A percentile compares a stretch with the other conserved stretches of the same genome.
These are phyloP conservation scores for Ormosia emarginata DNA, from an alignment of 306 rosid genomes.

Conservation along the genomic window DNA sequence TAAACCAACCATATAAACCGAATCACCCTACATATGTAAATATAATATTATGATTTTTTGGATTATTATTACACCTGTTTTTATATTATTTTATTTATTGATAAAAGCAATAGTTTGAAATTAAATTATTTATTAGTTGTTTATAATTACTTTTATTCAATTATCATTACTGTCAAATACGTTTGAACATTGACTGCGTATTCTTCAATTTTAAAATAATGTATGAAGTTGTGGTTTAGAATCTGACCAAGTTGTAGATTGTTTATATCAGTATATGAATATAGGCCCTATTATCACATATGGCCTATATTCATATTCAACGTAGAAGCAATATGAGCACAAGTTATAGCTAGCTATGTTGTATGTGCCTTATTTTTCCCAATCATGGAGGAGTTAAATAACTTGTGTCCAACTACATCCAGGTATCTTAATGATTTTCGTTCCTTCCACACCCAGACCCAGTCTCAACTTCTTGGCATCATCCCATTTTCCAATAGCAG, in stretches of 20 bases:
- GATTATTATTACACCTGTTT: too few species aligned
- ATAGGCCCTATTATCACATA: too few species aligned
- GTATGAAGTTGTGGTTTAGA: neutral
- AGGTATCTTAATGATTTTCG: conserved; percentile 43
- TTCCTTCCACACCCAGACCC: conserved; percentile 28
- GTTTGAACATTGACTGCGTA: too few species aligned
- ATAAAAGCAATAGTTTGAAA: too few species aligned
- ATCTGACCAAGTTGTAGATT: neutral
- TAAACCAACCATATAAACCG: too few species aligned
- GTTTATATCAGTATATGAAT: too few species aligned
- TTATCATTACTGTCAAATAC: too few species aligned
- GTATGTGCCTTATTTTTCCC: conserved; percentile 1
- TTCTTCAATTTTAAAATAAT: neutral
- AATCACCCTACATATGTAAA: too few species aligned
- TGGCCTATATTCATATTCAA: neutral
- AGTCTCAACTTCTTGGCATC: conserved; percentile 46
- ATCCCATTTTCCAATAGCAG: conserved; percentile 53
- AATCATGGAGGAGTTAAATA: conserved; percentile 2
- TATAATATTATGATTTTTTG: too few species aligned
- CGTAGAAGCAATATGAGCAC: neutral
- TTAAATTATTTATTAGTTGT: too few species aligned
- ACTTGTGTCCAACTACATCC: conserved; percentile 64
- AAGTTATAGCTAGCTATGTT: neutral
- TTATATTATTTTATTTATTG: too few species aligned
- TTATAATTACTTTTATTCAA: too few species aligned